These are phyloP conservation scores for Penicillium brevicompactum DNA, from an alignment of 2,329 filamentous ascomycete genomes.

Conservation along the genomic window DNA sequence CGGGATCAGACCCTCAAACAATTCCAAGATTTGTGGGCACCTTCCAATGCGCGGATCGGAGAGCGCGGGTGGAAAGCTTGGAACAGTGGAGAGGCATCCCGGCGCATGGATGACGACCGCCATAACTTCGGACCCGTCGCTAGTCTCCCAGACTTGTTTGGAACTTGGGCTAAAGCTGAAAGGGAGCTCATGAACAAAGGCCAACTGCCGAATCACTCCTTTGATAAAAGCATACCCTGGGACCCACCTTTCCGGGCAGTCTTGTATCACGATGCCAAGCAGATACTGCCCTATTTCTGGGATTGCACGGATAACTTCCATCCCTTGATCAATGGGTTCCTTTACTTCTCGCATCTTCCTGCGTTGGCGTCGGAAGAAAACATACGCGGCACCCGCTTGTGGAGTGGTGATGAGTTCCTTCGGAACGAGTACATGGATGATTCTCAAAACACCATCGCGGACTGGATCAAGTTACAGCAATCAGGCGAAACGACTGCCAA, in stretches of 20 bases:
- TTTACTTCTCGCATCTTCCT: constrained; percentile 69
- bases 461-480: constrained; percentile 27
- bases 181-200: constrained; percentile 50
- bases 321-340: constrained; percentile 68
- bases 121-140: constrained; percentile 27
- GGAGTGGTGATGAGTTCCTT: constrained; percentile 58
- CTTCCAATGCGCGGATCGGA: constrained; percentile 75
- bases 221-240: constrained; percentile 52
- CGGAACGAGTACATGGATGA: constrained; percentile 43
- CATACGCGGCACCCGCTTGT: constrained; percentile 35
- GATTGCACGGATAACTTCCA: constrained; percentile 34
- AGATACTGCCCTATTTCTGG: constrained; percentile 54
- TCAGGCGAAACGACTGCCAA: constrained; percentile 11
- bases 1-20: constrained; percentile 22
- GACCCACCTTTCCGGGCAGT: constrained; percentile 83
- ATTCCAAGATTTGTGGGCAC: constrained; percentile 84
- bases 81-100: constrained; percentile 39
- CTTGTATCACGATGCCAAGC: constrained; percentile 74
- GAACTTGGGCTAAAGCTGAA: constrained; percentile 58
- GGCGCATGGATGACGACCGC: constrained; percentile 32
- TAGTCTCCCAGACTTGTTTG: constrained; percentile 36
- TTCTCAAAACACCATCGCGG: constrained; percentile 22
- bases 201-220: constrained; percentile 68
- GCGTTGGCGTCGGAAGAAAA: constrained; percentile 41
- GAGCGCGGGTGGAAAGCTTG: constrained; percentile 73